phyloP scores from a whole-genome alignment of 495 filamentous ascomycete species.

The Recurvomyces mirabilis region DNA sequence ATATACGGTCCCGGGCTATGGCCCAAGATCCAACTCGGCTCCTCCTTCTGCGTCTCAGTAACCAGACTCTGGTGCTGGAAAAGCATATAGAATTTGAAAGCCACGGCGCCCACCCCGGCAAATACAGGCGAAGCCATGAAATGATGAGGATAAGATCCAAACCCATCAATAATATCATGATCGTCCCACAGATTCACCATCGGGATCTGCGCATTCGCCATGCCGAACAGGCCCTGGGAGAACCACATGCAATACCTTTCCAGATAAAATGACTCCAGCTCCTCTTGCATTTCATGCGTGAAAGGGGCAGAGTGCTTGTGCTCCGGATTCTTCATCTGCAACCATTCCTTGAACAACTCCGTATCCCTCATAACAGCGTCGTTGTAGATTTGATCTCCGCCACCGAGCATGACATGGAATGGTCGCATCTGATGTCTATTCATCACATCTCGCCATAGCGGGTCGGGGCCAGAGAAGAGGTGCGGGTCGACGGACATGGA shows the following conservation, averaged over 20 bases:
- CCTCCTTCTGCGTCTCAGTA: slow-evolving; percentile 64
- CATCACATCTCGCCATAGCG: slow-evolving; percentile 89
- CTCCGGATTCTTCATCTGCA: slow-evolving; percentile 63
- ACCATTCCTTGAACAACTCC: slow-evolving; percentile 66
- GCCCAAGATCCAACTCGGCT: slow-evolving; percentile 87
- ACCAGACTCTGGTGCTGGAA: slow-evolving; percentile 90
- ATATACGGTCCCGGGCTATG: slow-evolving; percentile 79
- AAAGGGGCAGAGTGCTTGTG: slow-evolving; percentile 68
- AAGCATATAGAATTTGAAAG: slow-evolving; percentile 96
- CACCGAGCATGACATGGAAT: slow-evolving; percentile 97
- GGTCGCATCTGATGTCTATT: slow-evolving; percentile 85
- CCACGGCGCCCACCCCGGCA: slow-evolving; percentile 74
- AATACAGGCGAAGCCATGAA: slow-evolving; percentile 91
- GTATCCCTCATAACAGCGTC: slow-evolving; percentile 68
- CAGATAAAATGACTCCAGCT: slow-evolving; percentile 78
- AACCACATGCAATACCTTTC: slow-evolving; percentile 85
- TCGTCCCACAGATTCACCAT: slow-evolving; percentile 99
- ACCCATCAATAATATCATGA: slow-evolving; percentile 96
- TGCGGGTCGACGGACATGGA: slow-evolving; percentile 65
- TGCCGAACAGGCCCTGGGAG: slow-evolving; percentile 83
- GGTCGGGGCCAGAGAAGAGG: slow-evolving; percentile 80
- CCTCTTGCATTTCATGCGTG: slow-evolving; percentile 63
- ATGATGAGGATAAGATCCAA: slow-evolving; percentile 80
- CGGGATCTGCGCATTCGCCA: slow-evolving; percentile 88
- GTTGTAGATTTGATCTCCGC: slow-evolving; percentile 95